Evolutionary conservation across 1,139 yeast genomes (phyloP), one percentile per base, ranked within the genome.

Genomic region (Zhuliangozyma parablackwelliae): DNA sequence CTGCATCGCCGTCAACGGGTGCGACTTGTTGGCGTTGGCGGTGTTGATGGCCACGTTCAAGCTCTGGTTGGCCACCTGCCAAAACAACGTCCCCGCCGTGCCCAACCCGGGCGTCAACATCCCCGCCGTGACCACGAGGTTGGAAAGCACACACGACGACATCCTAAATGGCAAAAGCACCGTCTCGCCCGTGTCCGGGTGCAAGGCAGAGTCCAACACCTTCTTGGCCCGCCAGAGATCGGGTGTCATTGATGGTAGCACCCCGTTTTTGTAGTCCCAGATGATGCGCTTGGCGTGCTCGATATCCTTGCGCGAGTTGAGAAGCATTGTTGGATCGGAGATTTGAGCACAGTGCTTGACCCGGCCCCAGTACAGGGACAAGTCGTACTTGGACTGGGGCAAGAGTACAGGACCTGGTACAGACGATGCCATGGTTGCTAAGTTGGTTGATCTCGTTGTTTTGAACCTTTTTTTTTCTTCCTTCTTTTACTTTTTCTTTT

Each of bases 31-130:
- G 33, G 97, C 94, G 56, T 92, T 92, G 30, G 97, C 94, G 31
- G 94, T 88, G 63, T 92, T 92, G 48, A 92, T 89, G 6, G 98
- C 98, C 38, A 92, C 98, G 53, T 92, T 92, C 48, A 92, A 73
- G 27, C 96, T 85, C 65, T 92, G 99, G 64, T 92, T 92, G 24
- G 97, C 95, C 57, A 92, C 80, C 63, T 92, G 98, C 98, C 98
- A 92, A 62, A 92, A 89, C 25, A 89, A 60, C 0, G 97, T 90
- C 23, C 98, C 98, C 0, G 76, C 80, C 9, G 92, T 82, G 10
- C 95, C 95, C 55, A 92, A 61, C 44, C 86, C 86, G 6, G 98
- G 98, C 1, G 97, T 90, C 52, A 92, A 75, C 98, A 92, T 92
- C 49, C 98, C 98, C 3, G 87, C 90, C 10, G 98, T 92, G 35